These are phyloP conservation scores for Parastagonospora nodorum DNA, from an alignment of 2,329 filamentous ascomycete species.

Conservation along the genomic window DNA sequence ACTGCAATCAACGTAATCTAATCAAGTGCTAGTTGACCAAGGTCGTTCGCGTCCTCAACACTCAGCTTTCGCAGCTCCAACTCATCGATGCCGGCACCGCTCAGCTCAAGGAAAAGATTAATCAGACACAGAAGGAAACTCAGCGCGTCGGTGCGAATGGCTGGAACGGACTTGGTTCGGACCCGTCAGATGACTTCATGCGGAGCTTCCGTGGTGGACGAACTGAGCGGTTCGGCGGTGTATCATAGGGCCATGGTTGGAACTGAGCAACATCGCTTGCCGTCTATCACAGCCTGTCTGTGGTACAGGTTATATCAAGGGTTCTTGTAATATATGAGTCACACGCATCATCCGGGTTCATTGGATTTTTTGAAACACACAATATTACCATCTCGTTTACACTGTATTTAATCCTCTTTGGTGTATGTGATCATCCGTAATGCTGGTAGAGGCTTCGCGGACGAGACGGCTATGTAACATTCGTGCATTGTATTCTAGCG, in stretches of 20 bases:
- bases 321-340: neutral
- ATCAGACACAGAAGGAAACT: constrained; percentile 78
- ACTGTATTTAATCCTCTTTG: no score
- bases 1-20: neutral
- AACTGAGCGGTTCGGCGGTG: constrained; percentile 40
- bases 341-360: neutral
- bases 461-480: no score
- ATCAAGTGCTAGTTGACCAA: constrained; percentile 73
- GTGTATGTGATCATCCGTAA: no score
- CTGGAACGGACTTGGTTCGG: constrained; percentile 62
- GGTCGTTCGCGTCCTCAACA: constrained; percentile 93
- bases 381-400: no score
- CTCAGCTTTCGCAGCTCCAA: constrained; percentile 88
- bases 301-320: neutral
- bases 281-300: no score
- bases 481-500: no score
- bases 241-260: constrained; percentile 19
- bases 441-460: no score
- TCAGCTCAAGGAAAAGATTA: constrained; percentile 80
- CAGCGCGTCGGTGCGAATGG: constrained; percentile 59
- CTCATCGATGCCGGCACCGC: constrained; percentile 88
- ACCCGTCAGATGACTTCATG: constrained; percentile 87
- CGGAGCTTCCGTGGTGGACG: constrained; percentile 76
- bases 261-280: neutral
- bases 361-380: neutral